A percentile compares a stretch with the other conserved stretches of the same genome.
phyloP scores from a whole-genome alignment of 768 basidiomycete species.

The Pholiota molesta region DNA sequence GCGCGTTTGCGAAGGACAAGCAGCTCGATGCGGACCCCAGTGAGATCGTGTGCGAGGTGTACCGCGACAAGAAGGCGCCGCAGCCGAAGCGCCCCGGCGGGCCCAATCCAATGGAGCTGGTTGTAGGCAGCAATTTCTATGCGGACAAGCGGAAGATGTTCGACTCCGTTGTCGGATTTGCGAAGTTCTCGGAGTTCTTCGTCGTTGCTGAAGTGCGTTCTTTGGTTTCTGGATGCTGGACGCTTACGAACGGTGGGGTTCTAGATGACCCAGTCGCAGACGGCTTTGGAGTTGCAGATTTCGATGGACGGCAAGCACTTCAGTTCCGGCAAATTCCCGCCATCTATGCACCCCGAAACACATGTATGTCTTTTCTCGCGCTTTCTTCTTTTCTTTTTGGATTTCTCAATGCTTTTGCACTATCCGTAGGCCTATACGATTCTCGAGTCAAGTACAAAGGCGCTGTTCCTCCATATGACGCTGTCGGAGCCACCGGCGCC shows the following conservation, averaged over 20 bases:
- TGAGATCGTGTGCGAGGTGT: constrained; percentile 93
- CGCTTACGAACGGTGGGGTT: constrained; percentile 8
- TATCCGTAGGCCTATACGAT: constrained; percentile 80
- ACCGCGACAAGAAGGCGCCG: constrained; percentile 76
- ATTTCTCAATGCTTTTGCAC: background rate
- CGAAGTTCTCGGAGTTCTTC: constrained; percentile 96
- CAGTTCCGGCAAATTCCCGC: constrained; percentile 87
- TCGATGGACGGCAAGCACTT: constrained; percentile 90
- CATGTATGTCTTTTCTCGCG: constrained; percentile 57
- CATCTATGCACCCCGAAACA: constrained; percentile 85
- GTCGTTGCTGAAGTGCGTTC: constrained; percentile 84
- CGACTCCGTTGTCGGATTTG: constrained; percentile 88
- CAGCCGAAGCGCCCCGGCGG: constrained; percentile 57
- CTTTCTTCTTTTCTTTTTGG: background rate
- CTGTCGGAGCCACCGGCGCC: constrained; percentile 76
- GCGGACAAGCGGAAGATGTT: constrained; percentile 75
- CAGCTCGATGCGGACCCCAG: constrained; percentile 79
- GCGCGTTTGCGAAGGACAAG: constrained; percentile 88
- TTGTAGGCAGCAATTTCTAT: constrained; percentile 79
- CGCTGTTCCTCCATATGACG: constrained; percentile 96
- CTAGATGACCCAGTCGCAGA: constrained; percentile 54
- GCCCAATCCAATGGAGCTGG: constrained; percentile 72
- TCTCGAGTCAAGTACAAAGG: constrained; percentile 90
- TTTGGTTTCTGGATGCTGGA: constrained; percentile 23
- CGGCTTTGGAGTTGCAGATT: constrained; percentile 82